Base-by-base conservation (phyloP, 768 basidiomycete genomes). In the Leccinum obscurum region DNA sequence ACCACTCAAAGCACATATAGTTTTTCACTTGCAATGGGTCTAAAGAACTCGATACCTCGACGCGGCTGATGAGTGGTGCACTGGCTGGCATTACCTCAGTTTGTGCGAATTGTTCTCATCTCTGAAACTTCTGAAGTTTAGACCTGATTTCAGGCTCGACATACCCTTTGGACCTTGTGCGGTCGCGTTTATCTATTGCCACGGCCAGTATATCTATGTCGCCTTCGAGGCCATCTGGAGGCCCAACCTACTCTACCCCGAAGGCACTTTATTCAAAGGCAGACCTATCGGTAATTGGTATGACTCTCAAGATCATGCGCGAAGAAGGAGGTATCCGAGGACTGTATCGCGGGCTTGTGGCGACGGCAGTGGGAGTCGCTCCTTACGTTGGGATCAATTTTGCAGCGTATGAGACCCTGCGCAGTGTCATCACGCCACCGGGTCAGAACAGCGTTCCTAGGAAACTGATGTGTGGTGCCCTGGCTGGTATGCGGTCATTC, bases 1-100 rank as follows among this genome's bases (percentile, higher is more conserved):
- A 46, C 37, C 14, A 52, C 78, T 75, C 2, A 78, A 77, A 60
- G 26, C 54, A 44, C 57, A 28, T 37, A 30, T 63, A 92, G 87
- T 81, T 87, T 79, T 89, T 96, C 76, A 86, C 88, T 22, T 69
- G 72, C 37, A 77, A 84, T 69, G 90, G 93, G 14, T 78, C 85
- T 13, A 86, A 78, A 69, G 83, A 88, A 64, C 82, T 99, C 17
- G 93, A 97, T 76, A 98, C 95, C 48, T 91, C 90, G 1, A 89
- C 89, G 64, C 84, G 96, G 58, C 78, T 99, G 46, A 78, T 85
- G 1, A 88, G 92, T 57, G 96, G 96, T 63, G 94, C 93, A 20
- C 77, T 96, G 13, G 96, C 96, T 54, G 96, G 96, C 28, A 92
- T 98, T 63, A 90, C 92, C 9, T 95, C 93, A 61, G 96, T 99